phyloP scores from a whole-genome alignment of 2,329 filamentous ascomycete genomes.

The Alternaria gaisen region DNA sequence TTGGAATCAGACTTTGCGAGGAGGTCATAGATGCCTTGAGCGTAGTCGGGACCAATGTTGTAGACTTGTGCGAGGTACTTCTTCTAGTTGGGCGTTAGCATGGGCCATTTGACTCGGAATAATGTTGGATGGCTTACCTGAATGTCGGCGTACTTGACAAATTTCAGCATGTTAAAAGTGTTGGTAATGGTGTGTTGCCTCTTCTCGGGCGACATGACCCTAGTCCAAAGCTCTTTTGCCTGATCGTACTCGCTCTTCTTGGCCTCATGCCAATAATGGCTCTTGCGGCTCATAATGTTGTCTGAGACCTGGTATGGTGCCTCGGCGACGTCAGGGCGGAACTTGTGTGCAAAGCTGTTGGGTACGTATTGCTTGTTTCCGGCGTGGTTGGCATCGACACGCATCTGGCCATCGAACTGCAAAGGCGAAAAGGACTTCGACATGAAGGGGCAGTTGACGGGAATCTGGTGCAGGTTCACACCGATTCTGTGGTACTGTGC shows the following conservation, averaged over 20 bases:
- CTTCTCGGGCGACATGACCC: slow-evolving; percentile 58
- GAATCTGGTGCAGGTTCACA: slow-evolving; percentile 62
- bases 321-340: slow-evolving; percentile 62
- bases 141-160: slow-evolving; percentile 57
- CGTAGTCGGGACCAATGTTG: slow-evolving; percentile 59
- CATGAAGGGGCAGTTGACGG: slow-evolving; percentile 59
- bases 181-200: slow-evolving; percentile 60
- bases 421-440: slow-evolving; percentile 56
- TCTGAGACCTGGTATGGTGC: slow-evolving; percentile 61
- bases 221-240: slow-evolving; percentile 58
- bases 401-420: slow-evolving; percentile 61
- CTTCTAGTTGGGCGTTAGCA: slow-evolving; percentile 36
- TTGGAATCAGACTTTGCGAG: slow-evolving; percentile 56
- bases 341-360: slow-evolving; percentile 62
- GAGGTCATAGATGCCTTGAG: slow-evolving; percentile 57
- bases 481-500: slow-evolving; percentile 63
- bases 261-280: slow-evolving; percentile 64
- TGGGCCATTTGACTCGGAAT: not conserved
- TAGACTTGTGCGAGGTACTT: slow-evolving; percentile 64
- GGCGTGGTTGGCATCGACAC: slow-evolving; percentile 58
- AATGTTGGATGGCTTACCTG: slow-evolving; percentile 41
- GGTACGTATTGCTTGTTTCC: slow-evolving; percentile 62
- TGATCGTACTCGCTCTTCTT: slow-evolving; percentile 63
- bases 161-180: slow-evolving; percentile 57
- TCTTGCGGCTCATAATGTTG: slow-evolving; percentile 61